Evolutionary conservation across 495 filamentous ascomycete species (phyloP).

Genomic region (Penicillium paradoxum): DNA sequence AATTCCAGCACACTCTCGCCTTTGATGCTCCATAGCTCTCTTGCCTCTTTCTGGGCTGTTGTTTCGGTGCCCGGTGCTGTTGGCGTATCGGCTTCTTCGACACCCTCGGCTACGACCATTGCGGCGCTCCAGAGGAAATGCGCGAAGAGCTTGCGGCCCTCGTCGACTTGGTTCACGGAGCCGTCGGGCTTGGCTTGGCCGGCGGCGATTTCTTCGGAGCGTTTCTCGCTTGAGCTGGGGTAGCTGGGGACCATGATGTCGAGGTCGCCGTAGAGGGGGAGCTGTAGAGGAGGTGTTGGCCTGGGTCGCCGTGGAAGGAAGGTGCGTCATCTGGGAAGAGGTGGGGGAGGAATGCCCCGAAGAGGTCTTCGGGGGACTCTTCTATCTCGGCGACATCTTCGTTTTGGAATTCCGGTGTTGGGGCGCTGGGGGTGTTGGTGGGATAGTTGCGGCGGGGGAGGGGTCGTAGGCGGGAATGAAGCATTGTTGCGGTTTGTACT

Average conservation of each 20-base stretch:
- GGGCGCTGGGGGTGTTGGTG: conserved; percentile 7
- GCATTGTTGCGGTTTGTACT: conserved; percentile 13
- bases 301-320: conserved; percentile 70
- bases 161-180: conserved; percentile 36
- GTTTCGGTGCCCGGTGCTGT: background rate
- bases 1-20: conserved; percentile 54
- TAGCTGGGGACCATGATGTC: conserved; percentile 42
- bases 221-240: conserved; percentile 23
- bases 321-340: conserved; percentile 74
- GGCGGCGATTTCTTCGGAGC: conserved; percentile 14
- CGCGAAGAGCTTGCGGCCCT: conserved; percentile 62
- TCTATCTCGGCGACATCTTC: conserved; percentile 9
- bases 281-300: conserved; percentile 60
- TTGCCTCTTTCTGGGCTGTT: conserved; percentile 7
- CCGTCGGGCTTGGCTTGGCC: conserved; percentile 15
- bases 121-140: conserved; percentile 88
- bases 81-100: conserved; percentile 43
- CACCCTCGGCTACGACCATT: conserved; percentile 63
- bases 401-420: conserved; percentile 14
- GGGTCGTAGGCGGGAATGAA: conserved; percentile 31
- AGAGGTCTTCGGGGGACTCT: conserved; percentile 56
- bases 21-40: conserved; percentile 44
- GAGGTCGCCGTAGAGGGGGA: conserved; percentile 55
- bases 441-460: conserved; percentile 23
- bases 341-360: conserved; percentile 56